Conservation (phyloP, 352 stramenopile species). For the Phytophthora sp. region DNA sequence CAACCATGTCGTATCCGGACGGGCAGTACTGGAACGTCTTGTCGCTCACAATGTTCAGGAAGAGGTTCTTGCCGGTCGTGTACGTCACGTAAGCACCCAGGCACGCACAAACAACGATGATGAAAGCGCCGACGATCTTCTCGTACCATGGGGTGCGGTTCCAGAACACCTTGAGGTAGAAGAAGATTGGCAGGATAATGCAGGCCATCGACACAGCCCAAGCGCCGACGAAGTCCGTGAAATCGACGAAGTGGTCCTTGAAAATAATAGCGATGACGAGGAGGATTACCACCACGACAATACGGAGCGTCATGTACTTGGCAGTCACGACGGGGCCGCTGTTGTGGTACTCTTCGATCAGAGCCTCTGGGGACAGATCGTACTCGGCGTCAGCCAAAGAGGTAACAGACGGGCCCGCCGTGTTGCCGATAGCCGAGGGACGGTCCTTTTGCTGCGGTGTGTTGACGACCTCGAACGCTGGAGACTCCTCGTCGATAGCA, state of each 20-base stretch:
- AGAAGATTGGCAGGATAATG: conserved; percentile 72
- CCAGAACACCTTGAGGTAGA: conserved; percentile 80
- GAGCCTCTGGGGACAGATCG: conserved; percentile 35
- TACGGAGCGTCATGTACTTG: conserved; percentile 52
- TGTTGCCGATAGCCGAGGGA: conserved; percentile 2
- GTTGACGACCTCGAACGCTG: conserved; percentile 28
- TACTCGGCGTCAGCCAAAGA: conserved; percentile 41
- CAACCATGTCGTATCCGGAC: conserved; percentile 45
- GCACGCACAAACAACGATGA: conserved; percentile 41
- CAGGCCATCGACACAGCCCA: conserved; percentile 64
- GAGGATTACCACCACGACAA: conserved; percentile 48
- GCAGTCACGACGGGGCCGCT: conserved; percentile 39
- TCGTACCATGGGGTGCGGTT: conserved; percentile 51
- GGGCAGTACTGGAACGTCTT: conserved; percentile 68
- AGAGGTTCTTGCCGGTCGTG: conserved; percentile 50
- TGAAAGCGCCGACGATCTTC: conserved; percentile 37
- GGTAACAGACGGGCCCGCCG: conserved; percentile 31
- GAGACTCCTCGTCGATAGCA: conserved; percentile 35
- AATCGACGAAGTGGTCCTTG: conserved; percentile 72
- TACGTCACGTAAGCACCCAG: conserved; percentile 53
- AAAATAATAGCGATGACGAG: conserved; percentile 59
- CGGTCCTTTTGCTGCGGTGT: conserved; percentile 32
- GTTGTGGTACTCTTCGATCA: conserved; percentile 48
- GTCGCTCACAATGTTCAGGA: conserved; percentile 39
- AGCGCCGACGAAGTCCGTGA: conserved; percentile 73